phyloP scores from a whole-genome alignment of 768 basidiomycete species.

The Suillus americanus region DNA sequence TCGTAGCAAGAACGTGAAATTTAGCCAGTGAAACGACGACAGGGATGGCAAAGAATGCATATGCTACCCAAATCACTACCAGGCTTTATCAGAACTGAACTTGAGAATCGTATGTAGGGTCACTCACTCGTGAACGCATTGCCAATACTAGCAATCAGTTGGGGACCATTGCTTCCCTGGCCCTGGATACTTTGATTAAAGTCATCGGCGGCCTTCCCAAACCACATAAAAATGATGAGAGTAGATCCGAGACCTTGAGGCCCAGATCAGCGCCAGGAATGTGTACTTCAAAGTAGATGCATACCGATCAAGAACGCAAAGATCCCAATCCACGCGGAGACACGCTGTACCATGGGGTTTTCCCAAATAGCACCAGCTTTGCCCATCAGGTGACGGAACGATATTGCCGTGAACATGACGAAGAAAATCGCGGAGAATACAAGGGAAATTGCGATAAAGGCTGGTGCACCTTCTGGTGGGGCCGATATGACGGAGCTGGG shows the following conservation, averaged over 20 bases:
- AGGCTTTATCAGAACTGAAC: constrained; percentile 5
- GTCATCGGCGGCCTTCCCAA: constrained; percentile 75
- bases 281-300: constrained; percentile 13
- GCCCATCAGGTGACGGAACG: constrained; percentile 65
- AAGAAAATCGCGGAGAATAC: constrained; percentile 61
- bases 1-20: constrained; percentile 55
- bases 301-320: constrained; percentile 73
- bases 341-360: constrained; percentile 54
- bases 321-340: constrained; percentile 73
- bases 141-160: constrained; percentile 59
- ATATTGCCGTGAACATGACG: constrained; percentile 60
- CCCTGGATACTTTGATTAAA: constrained; percentile 65
- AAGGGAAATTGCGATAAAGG: constrained; percentile 62
- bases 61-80: constrained; percentile 78
- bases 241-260: constrained; percentile 62
- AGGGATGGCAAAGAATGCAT: constrained; percentile 71
- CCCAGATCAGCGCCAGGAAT: neutral
- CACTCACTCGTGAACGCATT: constrained; percentile 76
- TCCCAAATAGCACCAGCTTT: constrained; percentile 51
- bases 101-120: neutral
- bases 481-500: constrained; percentile 57
- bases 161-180: constrained; percentile 53
- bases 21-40: constrained; percentile 68
- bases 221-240: constrained; percentile 77
- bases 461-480: constrained; percentile 60